These are phyloP conservation scores for Acer yangbiense DNA, from an alignment of 345 rosid species.

Conservation along the genomic window DNA sequence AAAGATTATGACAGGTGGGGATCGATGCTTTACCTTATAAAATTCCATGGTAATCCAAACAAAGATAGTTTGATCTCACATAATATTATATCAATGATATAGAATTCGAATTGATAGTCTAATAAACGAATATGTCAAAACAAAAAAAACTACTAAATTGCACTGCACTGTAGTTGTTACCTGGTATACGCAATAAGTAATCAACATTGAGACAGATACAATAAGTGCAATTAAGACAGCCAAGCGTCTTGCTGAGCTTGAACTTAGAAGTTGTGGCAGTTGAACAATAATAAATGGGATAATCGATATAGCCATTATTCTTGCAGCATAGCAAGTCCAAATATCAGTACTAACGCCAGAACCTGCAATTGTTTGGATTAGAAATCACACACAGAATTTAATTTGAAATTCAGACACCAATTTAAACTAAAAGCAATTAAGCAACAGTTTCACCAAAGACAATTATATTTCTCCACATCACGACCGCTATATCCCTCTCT, in stretches of 20 bases:
- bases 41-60: no score
- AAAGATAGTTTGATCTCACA: no score
- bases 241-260: slow-evolving; percentile 72
- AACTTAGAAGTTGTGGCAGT: slow-evolving; percentile 64
- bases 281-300: slow-evolving; percentile 87
- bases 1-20: no score
- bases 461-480: not conserved
- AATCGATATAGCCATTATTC: slow-evolving; percentile 79
- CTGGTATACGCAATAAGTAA: slow-evolving; percentile 91
- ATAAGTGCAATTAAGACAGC: slow-evolving; percentile 70
- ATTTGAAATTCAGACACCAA: not conserved
- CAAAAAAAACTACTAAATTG: not conserved
- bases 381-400: not conserved
- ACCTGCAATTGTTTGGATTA: slow-evolving; percentile 35
- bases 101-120: not conserved
- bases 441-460: not conserved
- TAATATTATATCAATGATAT: not conserved
- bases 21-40: no score
- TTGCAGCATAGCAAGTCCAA: slow-evolving; percentile 84
- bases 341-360: slow-evolving; percentile 75
- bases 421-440: not conserved
- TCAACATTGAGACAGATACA: slow-evolving; percentile 54
- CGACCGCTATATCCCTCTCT: not conserved
- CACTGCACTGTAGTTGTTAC: slow-evolving; percentile 32
- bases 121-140: not conserved